Evolutionary conservation across 345 rosid species (phyloP), one percentile per base, ranked within the genome.

Genomic region (Aquilaria sinensis): DNA sequence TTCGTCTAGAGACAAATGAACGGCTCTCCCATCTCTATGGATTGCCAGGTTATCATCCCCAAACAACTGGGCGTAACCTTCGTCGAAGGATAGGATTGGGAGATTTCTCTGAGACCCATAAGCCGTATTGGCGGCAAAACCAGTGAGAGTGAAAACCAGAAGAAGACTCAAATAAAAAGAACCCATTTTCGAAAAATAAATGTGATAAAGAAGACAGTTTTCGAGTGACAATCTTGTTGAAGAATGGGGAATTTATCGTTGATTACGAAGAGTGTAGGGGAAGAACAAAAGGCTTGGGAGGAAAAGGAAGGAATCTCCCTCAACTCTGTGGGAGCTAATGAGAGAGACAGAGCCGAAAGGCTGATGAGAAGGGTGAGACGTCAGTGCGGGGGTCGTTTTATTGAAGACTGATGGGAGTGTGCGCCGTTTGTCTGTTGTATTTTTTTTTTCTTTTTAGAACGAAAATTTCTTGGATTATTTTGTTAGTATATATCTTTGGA

Each of bases 11-110:
- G 90, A 74, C 70, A 94, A 81, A 74, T 84, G 91, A 71, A 90
- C 90, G 31, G 87, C 72, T 63, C 85, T 82, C 31, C 99, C 99
- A 74, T 94, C 96, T 65, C 71, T 74, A 60, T 73, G 93, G 63
- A 90, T 67, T 64, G 79, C 77, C 51, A 94, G 77, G 70, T 91
- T 88, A 70, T 87, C 78, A 48, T 91, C 90, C 51, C 99, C 99
- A 61, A 94, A 94, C 65, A 94, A 86, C 47, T 91, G 96, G 31
- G 78, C 69, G 70, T 94, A 94, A 2, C 97, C 91, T 79, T 94
- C 99, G 63, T 94, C 99, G 61, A 94, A 94, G 43, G 93, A 71
- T 12, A 78, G 61, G 47, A 87, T 48, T 43, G 97, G 95, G 47
- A 85, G 67, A 30, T 65, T 72, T 41, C 66, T 63, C 31, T 69